Evolutionary conservation across 2,329 filamentous ascomycete genomes (phyloP).

Genomic region (Emericellopsis cladophorae): DNA sequence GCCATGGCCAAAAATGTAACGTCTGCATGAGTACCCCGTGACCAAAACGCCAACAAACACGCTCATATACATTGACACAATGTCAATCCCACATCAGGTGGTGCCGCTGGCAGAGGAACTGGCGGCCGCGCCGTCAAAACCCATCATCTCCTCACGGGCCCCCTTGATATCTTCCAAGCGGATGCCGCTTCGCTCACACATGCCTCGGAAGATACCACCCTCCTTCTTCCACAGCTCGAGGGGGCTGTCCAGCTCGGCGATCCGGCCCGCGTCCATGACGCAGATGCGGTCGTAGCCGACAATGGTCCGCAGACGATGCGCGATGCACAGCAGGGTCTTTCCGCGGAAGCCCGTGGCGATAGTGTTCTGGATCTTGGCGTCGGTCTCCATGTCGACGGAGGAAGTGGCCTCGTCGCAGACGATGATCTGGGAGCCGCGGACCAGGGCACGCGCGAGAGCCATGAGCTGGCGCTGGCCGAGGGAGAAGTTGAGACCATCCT

Average conservation of each 20-base stretch:
- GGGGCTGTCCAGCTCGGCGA: constrained; percentile 78
- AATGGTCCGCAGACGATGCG: constrained; percentile 83
- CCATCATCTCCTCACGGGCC: constrained; percentile 23
- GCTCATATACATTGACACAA: too few relatives aligned
- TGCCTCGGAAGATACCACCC: constrained; percentile 71
- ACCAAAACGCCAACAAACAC: too few relatives aligned
- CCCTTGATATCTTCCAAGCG: constrained; percentile 37
- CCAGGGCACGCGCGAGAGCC: constrained; percentile 82
- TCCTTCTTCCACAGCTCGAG: constrained; percentile 53
- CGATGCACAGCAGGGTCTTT: constrained; percentile 83
- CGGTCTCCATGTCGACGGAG: constrained; percentile 89
- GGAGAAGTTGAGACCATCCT: constrained; percentile 92
- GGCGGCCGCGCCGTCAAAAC: not conserved
- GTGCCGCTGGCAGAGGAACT: too few relatives aligned
- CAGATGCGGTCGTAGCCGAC: constrained; percentile 91
- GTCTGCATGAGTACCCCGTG: too few relatives aligned
- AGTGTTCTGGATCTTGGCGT: constrained; percentile 85
- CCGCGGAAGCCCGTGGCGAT: constrained; percentile 78
- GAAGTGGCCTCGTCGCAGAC: constrained; percentile 95
- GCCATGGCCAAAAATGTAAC: too few relatives aligned
- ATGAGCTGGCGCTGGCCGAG: constrained; percentile 91
- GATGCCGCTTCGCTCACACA: constrained; percentile 84
- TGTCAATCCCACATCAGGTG: not conserved
- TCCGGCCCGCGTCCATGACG: constrained; percentile 83
- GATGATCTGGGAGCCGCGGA: constrained; percentile 80